Percentiles rank a stretch among this genome's conserved stretches.
Evolutionary conservation across 2,329 filamentous ascomycete genomes (phyloP).

Genomic region (Verticillium dahliae): DNA sequence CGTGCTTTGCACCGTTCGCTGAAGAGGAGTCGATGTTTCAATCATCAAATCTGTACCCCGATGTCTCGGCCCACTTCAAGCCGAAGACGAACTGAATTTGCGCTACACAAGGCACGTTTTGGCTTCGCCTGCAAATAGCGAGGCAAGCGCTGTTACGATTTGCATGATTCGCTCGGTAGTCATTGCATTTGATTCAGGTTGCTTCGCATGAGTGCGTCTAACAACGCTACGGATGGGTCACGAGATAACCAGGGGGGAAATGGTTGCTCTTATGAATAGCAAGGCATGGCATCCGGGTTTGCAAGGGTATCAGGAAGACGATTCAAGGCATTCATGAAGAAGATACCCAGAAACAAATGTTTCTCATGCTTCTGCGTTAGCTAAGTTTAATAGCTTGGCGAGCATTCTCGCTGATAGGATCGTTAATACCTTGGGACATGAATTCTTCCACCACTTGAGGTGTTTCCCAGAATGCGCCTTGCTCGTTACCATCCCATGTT

Average conservation of each 20-base stretch:
- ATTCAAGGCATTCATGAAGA: neutral
- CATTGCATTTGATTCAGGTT: too few relatives aligned
- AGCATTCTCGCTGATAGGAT: neutral
- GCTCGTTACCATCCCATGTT: neutral
- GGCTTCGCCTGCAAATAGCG: neutral
- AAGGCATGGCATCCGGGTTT: neutral
- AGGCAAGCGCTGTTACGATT: too few relatives aligned
- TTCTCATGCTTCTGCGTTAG: neutral
- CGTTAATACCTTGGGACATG: neutral
- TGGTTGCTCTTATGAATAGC: neutral
- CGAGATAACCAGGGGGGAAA: neutral
- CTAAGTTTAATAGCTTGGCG: neutral
- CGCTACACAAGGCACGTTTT: too few relatives aligned
- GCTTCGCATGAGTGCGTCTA: too few relatives aligned
- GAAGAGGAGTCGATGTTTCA: neutral
- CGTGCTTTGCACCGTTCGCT: neutral
- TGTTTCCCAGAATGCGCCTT: neutral
- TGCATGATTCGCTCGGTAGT: too few relatives aligned
- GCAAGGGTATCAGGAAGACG: neutral
- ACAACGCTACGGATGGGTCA: too few relatives aligned
- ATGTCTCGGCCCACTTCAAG: neutral
- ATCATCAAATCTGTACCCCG: neutral
- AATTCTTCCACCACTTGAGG: neutral
- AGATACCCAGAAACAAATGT: neutral
- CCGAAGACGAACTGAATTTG: neutral